Evolutionary conservation across 75 land plant genomes (phyloP).

Genomic region (Chamaecyparis obtusa): DNA sequence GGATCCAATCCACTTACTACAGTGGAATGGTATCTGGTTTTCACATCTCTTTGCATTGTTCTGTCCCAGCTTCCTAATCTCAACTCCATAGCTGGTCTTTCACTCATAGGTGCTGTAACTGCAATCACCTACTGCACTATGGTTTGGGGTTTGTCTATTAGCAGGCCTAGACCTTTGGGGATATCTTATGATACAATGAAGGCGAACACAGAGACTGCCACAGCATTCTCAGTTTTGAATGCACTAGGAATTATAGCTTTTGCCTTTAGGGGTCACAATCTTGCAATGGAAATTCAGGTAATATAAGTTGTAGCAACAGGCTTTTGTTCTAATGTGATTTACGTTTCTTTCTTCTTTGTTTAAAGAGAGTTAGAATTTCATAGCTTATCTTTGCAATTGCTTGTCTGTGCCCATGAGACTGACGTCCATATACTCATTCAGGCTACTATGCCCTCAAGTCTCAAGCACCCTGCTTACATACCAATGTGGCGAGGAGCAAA

Average conservation of each 20-base stretch:
- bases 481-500: conserved; percentile 69
- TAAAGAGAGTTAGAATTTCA: background rate
- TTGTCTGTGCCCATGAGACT: background rate
- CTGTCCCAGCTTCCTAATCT: conserved; percentile 68
- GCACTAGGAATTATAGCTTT: conserved; percentile 60
- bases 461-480: conserved; percentile 51
- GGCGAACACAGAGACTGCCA: conserved; percentile 13
- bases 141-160: conserved; percentile 50
- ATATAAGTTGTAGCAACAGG: background rate
- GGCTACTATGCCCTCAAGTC: conserved; percentile 65
- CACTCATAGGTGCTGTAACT: conserved; percentile 62
- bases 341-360: background rate
- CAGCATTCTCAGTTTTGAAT: conserved; percentile 44
- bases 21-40: conserved; percentile 67
- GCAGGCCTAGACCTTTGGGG: conserved; percentile 36
- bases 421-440: conserved; percentile 13
- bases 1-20: conserved; percentile 37
- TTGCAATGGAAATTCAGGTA: conserved; percentile 69
- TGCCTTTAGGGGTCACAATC: conserved; percentile 68
- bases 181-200: conserved; percentile 35
- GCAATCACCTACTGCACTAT: conserved; percentile 60
- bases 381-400: background rate
- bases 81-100: conserved; percentile 64
- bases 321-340: background rate
- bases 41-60: conserved; percentile 54